Evolutionary conservation across 148 eudicot genomes (phyloP).

Genomic region (Pharnaceum exiguum): DNA sequence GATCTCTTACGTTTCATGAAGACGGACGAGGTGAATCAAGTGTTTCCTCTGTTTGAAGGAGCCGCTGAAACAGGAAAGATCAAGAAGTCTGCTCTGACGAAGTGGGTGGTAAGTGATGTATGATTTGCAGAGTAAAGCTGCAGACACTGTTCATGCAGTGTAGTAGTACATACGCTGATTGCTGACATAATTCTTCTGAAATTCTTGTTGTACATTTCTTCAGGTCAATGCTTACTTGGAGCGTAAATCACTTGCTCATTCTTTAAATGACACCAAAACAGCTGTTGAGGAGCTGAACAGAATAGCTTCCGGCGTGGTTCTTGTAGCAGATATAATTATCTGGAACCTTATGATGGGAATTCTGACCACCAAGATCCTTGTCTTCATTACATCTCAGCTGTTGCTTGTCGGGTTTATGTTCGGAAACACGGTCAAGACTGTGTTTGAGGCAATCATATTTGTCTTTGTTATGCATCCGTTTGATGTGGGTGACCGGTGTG

Average conservation of each 20-base stretch:
- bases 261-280: constrained; percentile 82
- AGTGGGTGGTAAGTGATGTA: constrained; percentile 68
- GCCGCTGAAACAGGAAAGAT: constrained; percentile 61
- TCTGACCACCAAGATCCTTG: constrained; percentile 51
- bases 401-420: constrained; percentile 57
- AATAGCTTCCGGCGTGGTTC: constrained; percentile 53
- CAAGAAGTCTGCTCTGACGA: constrained; percentile 71
- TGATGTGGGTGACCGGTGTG: constrained; percentile 66
- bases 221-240: constrained; percentile 77
- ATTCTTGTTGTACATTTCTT: neutral
- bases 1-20: constrained; percentile 79
- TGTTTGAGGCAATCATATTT: constrained; percentile 80
- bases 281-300: constrained; percentile 78
- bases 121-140: neutral
- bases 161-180: neutral
- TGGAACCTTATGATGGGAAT: constrained; percentile 70
- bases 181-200: neutral
- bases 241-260: constrained; percentile 73
- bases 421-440: constrained; percentile 74
- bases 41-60: constrained; percentile 62
- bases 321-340: constrained; percentile 36
- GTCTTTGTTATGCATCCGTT: constrained; percentile 67
- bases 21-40: constrained; percentile 67
- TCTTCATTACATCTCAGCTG: constrained; percentile 61
- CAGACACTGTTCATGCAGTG: no score